Evolutionary conservation across 2,329 filamentous ascomycete genomes (phyloP).

Genomic region (Boeremia lycopersici): DNA sequence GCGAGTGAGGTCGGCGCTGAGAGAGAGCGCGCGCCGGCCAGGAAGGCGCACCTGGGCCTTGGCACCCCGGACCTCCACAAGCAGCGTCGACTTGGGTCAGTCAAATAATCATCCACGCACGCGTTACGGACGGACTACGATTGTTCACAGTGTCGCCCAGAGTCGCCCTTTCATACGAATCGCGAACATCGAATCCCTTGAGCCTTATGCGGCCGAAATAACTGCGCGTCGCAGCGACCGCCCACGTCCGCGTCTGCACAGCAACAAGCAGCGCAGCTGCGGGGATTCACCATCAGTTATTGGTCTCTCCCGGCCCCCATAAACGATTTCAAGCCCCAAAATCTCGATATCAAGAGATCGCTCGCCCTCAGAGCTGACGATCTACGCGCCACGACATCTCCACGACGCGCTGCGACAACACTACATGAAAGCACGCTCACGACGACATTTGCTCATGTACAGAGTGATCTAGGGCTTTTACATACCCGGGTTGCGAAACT

Average conservation of each 20-base stretch:
- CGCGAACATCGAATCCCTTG: slow-evolving; percentile 36
- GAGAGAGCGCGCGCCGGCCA: slow-evolving; percentile 12
- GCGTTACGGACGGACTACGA: slow-evolving; percentile 31
- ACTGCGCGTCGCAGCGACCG: slow-evolving; percentile 31
- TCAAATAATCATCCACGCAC: slow-evolving; percentile 35
- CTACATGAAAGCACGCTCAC: slow-evolving; percentile 37
- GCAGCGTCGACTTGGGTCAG: slow-evolving; percentile 37
- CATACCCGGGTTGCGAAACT: slow-evolving; percentile 33
- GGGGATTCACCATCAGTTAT: slow-evolving; percentile 8
- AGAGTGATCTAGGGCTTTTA: slow-evolving; percentile 30
- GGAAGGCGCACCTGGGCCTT: slow-evolving; percentile 14
- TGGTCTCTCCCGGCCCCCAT: background rate
- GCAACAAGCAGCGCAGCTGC: slow-evolving; percentile 35
- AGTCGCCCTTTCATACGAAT: slow-evolving; percentile 35
- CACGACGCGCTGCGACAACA: slow-evolving; percentile 34
- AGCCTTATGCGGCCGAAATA: slow-evolving; percentile 24
- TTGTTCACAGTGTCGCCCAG: slow-evolving; percentile 44
- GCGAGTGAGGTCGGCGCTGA: slow-evolving; percentile 14
- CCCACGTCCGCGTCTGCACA: slow-evolving; percentile 31
- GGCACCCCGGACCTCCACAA: slow-evolving; percentile 25
- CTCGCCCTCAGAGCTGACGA: background rate
- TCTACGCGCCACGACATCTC: slow-evolving; percentile 34
- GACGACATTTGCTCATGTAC: slow-evolving; percentile 28
- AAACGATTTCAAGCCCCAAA: background rate
- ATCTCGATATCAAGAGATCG: background rate